Conservation (phyloP, 1,284 basidiomycete species). For the Veloporphyrellus conicus region DNA sequence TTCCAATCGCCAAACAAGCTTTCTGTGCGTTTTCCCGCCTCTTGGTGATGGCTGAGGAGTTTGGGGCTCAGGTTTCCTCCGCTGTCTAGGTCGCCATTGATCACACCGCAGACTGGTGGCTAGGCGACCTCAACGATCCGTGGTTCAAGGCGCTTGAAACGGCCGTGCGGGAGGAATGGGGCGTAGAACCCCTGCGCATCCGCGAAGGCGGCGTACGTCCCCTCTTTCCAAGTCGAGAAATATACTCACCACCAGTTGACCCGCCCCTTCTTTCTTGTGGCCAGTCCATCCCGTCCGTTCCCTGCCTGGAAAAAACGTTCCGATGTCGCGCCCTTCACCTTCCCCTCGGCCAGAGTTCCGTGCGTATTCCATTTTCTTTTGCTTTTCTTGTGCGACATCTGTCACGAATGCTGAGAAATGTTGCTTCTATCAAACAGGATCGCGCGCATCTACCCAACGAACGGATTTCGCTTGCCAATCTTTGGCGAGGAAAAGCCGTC, state of each 20-base stretch:
- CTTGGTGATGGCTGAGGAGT: neutral
- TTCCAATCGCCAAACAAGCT: slow-evolving; percentile 70
- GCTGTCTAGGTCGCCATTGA: slow-evolving; percentile 68
- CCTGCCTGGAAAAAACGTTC: slow-evolving; percentile 90
- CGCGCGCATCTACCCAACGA: slow-evolving; percentile 87
- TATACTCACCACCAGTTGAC: neutral
- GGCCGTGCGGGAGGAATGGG: slow-evolving; percentile 84
- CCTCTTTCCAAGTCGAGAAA: slow-evolving; percentile 9
- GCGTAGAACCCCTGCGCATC: slow-evolving; percentile 77
- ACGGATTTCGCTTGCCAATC: slow-evolving; percentile 72
- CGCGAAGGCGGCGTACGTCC: slow-evolving; percentile 87
- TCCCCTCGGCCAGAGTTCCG: slow-evolving; percentile 82
- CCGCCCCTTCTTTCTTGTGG: neutral
- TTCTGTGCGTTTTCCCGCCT: slow-evolving; percentile 43
- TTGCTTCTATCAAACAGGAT: slow-evolving; percentile 44
- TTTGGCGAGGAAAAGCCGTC: slow-evolving; percentile 71
- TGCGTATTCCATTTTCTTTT: slow-evolving; percentile 34
- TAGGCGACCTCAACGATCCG: slow-evolving; percentile 76
- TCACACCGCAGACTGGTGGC: slow-evolving; percentile 94
- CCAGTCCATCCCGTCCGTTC: slow-evolving; percentile 86
- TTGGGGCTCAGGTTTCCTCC: neutral
- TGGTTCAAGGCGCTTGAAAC: slow-evolving; percentile 83
- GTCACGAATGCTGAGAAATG: neutral
- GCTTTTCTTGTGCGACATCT: neutral
- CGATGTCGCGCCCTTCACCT: slow-evolving; percentile 79